Conservation (phyloP, 345 rosid genomes). For the Linum usitatissimum region DNA sequence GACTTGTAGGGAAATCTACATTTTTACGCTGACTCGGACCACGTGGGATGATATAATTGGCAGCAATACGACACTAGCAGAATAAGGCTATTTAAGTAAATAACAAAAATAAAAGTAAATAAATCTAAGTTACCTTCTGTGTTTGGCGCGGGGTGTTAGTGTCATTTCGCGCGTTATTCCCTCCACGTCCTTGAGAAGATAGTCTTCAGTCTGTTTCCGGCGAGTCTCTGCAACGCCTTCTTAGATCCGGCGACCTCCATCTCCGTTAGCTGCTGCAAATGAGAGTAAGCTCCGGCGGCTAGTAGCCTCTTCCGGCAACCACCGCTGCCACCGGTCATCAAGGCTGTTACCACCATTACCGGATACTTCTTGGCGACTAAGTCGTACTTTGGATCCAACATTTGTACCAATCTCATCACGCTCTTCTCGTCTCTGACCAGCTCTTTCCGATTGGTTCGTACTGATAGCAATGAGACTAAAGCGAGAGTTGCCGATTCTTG, state of each 20-base stretch:
- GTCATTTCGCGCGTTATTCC: conserved; percentile 28
- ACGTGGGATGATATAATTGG: not conserved
- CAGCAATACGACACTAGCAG: not conserved
- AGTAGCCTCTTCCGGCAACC: conserved; percentile 43
- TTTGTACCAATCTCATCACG: conserved; percentile 48
- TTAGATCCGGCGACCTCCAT: conserved; percentile 60
- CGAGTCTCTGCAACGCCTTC: conserved; percentile 49
- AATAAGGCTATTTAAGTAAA: too few relatives aligned
- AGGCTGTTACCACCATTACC: conserved; percentile 40
- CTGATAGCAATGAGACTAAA: conserved; percentile 37
- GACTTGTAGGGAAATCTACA: not conserved
- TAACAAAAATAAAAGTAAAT: too few relatives aligned
- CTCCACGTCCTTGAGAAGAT: conserved; percentile 61
- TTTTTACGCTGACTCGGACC: not conserved
- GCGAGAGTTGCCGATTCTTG: conserved; percentile 57
- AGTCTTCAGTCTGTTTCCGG: conserved; percentile 47
- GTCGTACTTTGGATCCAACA: conserved; percentile 62
- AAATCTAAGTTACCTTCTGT: conserved; percentile 18
- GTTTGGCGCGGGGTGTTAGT: conserved; percentile 31
- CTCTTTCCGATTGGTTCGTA: conserved; percentile 55
- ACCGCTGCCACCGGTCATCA: conserved; percentile 35
- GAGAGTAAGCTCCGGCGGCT: conserved; percentile 46
- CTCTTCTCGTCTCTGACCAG: conserved; percentile 59
- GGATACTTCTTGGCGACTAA: conserved; percentile 45
- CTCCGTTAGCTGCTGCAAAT: conserved; percentile 44